phyloP scores from a whole-genome alignment of 2,329 filamentous ascomycete species.

The Alternaria panax region DNA sequence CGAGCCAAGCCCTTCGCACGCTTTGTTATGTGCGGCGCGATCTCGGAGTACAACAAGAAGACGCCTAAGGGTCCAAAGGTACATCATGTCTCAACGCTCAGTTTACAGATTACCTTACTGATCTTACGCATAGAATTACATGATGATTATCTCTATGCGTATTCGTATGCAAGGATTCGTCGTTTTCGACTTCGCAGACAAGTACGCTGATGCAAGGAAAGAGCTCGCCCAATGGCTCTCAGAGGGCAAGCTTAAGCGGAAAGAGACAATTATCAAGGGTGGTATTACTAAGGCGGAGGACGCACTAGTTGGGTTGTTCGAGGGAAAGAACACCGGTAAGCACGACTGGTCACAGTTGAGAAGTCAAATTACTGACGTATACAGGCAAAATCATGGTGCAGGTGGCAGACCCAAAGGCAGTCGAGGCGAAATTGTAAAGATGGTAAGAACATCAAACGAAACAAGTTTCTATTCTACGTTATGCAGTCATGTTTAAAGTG shows the following conservation, averaged over 20 bases:
- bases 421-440: constrained; percentile 47
- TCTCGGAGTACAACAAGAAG: constrained; percentile 54
- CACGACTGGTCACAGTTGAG: constrained; percentile 10
- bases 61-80: constrained; percentile 61
- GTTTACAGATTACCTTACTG: neutral
- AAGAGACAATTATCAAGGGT: constrained; percentile 75
- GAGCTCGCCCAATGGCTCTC: constrained; percentile 72
- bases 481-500: neutral
- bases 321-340: constrained; percentile 74
- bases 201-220: constrained; percentile 65
- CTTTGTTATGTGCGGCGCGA: constrained; percentile 56
- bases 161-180: constrained; percentile 66
- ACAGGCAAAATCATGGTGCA: constrained; percentile 63
- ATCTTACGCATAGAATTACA: constrained; percentile 48
- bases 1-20: constrained; percentile 53
- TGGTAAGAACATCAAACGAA: neutral
- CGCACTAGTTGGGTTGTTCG: constrained; percentile 69
- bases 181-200: constrained; percentile 69
- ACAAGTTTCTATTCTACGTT: neutral
- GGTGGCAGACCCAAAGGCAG: constrained; percentile 50
- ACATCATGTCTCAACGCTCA: neutral
- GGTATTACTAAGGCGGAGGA: constrained; percentile 70
- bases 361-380: constrained; percentile 15
- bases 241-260: constrained; percentile 73
- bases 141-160: constrained; percentile 55